Percentiles rank a stretch among this genome's conserved stretches.
These are phyloP conservation scores for Serendipita sp. DNA, from an alignment of 768 basidiomycete genomes.

Conservation along the genomic window DNA sequence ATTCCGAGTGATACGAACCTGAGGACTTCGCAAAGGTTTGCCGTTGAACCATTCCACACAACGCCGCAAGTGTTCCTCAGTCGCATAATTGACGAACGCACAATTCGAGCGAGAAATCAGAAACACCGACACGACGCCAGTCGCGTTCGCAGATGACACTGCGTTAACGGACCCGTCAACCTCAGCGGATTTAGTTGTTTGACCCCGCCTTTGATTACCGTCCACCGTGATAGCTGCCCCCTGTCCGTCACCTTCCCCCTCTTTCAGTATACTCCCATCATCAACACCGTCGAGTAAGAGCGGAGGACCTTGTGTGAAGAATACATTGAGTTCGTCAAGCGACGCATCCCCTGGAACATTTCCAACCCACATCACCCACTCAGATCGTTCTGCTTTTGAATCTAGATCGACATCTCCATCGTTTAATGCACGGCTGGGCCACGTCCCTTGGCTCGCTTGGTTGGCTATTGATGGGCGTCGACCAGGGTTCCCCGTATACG, in stretches of 20 bases:
- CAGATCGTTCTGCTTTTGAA: slow-evolving; percentile 42
- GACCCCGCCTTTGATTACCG: slow-evolving; percentile 1
- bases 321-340: slow-evolving; percentile 72
- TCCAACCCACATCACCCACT: slow-evolving; percentile 95
- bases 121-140: slow-evolving; percentile 70
- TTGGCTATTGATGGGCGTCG: too few relatives aligned
- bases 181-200: neutral
- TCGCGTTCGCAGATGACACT: neutral
- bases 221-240: neutral
- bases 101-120: slow-evolving; percentile 91
- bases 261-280: neutral
- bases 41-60: slow-evolving; percentile 68
- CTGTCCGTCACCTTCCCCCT: neutral
- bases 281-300: neutral
- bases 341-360: slow-evolving; percentile 76
- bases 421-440: too few relatives aligned
- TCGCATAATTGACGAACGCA: slow-evolving; percentile 80
- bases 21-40: slow-evolving; percentile 32
- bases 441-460: too few relatives aligned
- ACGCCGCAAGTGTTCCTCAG: slow-evolving; percentile 38
- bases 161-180: neutral
- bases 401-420: too few relatives aligned
- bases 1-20: neutral
- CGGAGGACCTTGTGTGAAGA: slow-evolving; percentile 39
- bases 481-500: too few relatives aligned